These are phyloP conservation scores for barley (Hordeum vulgare) DNA, from an alignment of 176 grass and related monocot species.

Conservation along the genomic window MorexV3_pseudomolecules_assembly NC_058522.1:475307025-475307524, in stretches of 20 bases:
- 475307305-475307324: neutral
- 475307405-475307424: neutral
- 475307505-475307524: neutral
- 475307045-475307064: neutral
- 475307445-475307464: neutral
- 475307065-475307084: neutral
- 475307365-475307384: neutral
- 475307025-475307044: neutral
- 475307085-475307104: neutral
- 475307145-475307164: constrained; percentile 98
- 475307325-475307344: neutral
- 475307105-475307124: constrained; percentile 44
- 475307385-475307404: neutral
- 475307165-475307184: constrained; percentile 99
- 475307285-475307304: neutral
- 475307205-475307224: constrained; percentile 80
- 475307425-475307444: neutral
- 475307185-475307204: constrained; percentile 96
- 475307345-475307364: constrained; percentile 4
- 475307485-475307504: neutral
- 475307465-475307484: neutral
- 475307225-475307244: constrained; percentile 20
- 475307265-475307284: neutral
- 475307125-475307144: constrained; percentile 97
- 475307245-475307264: constrained; percentile 2